Evolutionary conservation across 177 flowering plant genomes (phyloP).

Genomic region (Vitis hybrid): DNA sequence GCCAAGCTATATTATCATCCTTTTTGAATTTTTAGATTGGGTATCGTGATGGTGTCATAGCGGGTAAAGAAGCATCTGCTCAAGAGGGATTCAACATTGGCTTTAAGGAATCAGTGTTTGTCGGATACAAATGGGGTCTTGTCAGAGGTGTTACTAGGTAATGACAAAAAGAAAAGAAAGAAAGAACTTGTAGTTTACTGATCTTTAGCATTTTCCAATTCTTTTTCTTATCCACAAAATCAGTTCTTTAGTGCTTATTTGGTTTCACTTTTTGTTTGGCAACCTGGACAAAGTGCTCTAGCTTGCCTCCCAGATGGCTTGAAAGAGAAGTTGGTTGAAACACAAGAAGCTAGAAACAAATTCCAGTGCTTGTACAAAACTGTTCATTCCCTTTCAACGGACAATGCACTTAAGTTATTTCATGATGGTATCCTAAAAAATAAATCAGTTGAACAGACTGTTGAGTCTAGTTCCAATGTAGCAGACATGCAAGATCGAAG

Average conservation of each 20-base stretch:
- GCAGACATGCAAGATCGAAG: slow-evolving; percentile 16
- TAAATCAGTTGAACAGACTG: slow-evolving; percentile 19
- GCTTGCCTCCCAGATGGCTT: slow-evolving; percentile 62
- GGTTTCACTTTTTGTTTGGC: background rate
- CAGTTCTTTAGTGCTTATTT: background rate
- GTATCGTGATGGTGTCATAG: slow-evolving; percentile 79
- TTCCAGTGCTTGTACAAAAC: slow-evolving; percentile 46
- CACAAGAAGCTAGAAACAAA: slow-evolving; percentile 40
- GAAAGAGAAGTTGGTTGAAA: slow-evolving; percentile 48
- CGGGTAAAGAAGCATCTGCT: slow-evolving; percentile 76
- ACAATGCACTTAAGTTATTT: slow-evolving; percentile 55
- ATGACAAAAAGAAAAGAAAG: background rate
- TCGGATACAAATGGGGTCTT: slow-evolving; percentile 74
- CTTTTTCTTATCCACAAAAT: too few relatives aligned
- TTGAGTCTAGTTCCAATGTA: slow-evolving; percentile 11
- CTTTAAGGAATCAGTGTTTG: slow-evolving; percentile 66
- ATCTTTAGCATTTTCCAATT: background rate
- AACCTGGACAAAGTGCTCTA: slow-evolving; percentile 45
- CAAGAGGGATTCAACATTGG: slow-evolving; percentile 85
- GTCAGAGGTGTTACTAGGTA: slow-evolving; percentile 87
- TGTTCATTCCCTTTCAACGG: slow-evolving; percentile 51
- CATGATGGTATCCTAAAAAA: slow-evolving; percentile 34
- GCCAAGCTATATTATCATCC: background rate
- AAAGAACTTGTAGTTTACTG: background rate
- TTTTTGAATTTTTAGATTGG: slow-evolving; percentile 49